Base-by-base conservation (phyloP, 257 asterid genomes). In the Gentiana macrophylla region DNA sequence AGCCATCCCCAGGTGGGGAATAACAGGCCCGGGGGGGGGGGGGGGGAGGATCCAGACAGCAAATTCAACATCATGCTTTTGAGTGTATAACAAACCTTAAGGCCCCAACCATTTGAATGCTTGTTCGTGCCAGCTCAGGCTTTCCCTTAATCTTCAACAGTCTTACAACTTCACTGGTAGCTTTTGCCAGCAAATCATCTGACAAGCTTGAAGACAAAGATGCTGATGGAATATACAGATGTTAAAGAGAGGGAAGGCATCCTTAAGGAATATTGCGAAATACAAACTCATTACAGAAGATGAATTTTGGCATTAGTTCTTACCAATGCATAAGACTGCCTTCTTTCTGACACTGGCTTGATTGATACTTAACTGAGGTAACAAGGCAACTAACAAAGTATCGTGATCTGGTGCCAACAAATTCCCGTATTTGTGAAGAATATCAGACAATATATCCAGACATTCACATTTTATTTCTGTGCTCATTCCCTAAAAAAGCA, bases 71-170 rank as follows among this genome's bases (percentile, higher is more conserved):
- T 5, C 46, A 41, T 41, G 46, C 46, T 41, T 41, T 41, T 41
- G 8, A 4, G 46, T 41, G 46, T 32, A 45, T 37, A 54, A 59
- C 53, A 57, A 72, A 88, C 99, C 99, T 92, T 59, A 92, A 71
- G 56, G 99, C 97, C 67, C 99, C 99, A 54, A 88, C 82, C 99
- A 92, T 88, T 78, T 88, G 99, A 70, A 92, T 92, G 78, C 86
- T 83, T 57, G 99, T 92, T 53, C 99, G 91, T 0, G 86, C 79
- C 72, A 88, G 77, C 61, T 92, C 99, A 52, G 97, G 75, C 67
- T 92, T 92, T 32, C 77, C 53, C 71, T 77, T 84, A 51, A 71
- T 85, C 72, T 71, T 76, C 70, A 88, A 76, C 67, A 85, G 82
- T 63, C 58, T 77, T 62, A 92, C 81, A 72, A 86, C 89, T 75